Evolutionary conservation across 495 filamentous ascomycete genomes (phyloP).

Genomic region (Penicillium mononematosum): DNA sequence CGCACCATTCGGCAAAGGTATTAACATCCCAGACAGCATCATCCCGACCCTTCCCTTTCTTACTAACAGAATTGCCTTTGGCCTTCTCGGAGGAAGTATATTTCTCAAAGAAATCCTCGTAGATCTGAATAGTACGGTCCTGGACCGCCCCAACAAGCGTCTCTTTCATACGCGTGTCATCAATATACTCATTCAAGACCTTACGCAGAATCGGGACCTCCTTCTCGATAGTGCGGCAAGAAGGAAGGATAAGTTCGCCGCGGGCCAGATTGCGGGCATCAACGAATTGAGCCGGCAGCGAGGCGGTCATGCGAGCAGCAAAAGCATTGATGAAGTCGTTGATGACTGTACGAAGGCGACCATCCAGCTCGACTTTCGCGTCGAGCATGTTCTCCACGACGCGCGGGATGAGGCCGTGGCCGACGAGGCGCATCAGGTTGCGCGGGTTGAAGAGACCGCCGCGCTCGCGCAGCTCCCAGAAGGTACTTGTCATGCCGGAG

Average conservation of each 20-base stretch:
- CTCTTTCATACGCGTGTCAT: conserved; percentile 60
- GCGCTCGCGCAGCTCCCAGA: conserved; percentile 69
- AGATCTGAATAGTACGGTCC: conserved; percentile 58
- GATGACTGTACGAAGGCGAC: conserved; percentile 71
- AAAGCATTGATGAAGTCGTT: conserved; percentile 70
- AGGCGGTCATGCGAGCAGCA: conserved; percentile 54
- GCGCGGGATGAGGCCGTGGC: conserved; percentile 56
- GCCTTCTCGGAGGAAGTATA: conserved; percentile 44
- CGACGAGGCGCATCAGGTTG: conserved; percentile 58
- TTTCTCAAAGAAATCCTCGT: conserved; percentile 60
- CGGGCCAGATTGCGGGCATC: conserved; percentile 39
- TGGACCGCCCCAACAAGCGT: conserved; percentile 61
- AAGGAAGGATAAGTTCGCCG: conserved; percentile 40
- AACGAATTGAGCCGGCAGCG: conserved; percentile 45
- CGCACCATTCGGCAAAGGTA: conserved; percentile 60
- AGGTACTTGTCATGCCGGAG: conserved; percentile 72
- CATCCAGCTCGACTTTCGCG: conserved; percentile 79
- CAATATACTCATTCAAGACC: conserved; percentile 56
- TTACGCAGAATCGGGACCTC: conserved; percentile 54
- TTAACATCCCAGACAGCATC: conserved; percentile 66
- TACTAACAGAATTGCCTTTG: conserved; percentile 46
- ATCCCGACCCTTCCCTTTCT: conserved; percentile 60
- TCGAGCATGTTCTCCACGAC: conserved; percentile 71
- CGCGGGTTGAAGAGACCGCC: conserved; percentile 69
- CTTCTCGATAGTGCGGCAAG: conserved; percentile 49